A percentile compares a stretch with the other conserved stretches of the same genome.
Conservation (phyloP, 192 early-diverging fungal genomes). For the Linnemannia schmuckeri region DNA sequence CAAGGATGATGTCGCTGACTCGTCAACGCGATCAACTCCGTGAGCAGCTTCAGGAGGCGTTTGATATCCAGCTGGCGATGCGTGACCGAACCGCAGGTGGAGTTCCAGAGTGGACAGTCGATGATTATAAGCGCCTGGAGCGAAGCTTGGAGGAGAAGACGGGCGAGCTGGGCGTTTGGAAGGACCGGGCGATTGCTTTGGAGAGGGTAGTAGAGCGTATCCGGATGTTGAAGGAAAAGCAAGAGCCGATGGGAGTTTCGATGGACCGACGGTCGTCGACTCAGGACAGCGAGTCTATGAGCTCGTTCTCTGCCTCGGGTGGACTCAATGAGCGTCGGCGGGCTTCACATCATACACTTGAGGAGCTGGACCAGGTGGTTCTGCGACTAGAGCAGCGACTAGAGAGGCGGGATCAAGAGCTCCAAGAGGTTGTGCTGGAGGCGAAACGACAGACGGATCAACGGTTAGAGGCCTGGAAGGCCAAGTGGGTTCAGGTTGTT, state of each 20-base stretch:
- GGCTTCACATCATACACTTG: constrained; percentile 10
- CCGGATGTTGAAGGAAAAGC: constrained; percentile 31
- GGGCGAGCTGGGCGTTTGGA: constrained; percentile 22
- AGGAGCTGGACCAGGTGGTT: constrained; percentile 28
- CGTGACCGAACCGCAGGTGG: constrained; percentile 15
- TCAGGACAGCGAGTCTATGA: neutral
- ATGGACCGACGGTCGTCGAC: constrained; percentile 1
- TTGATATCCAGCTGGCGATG: constrained; percentile 34
- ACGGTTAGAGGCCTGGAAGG: constrained; percentile 27
- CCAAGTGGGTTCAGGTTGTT: constrained; percentile 33
- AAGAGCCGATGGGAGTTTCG: constrained; percentile 23
- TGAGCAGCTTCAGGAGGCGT: constrained; percentile 29
- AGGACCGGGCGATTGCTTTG: constrained; percentile 25
- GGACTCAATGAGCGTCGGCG: neutral
- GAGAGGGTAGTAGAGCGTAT: constrained; percentile 29
- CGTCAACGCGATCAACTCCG: constrained; percentile 24
- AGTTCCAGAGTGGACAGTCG: constrained; percentile 23
- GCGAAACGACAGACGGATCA: constrained; percentile 32
- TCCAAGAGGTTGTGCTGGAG: constrained; percentile 30
- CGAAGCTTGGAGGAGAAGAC: constrained; percentile 21
- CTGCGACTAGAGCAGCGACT: constrained; percentile 20
- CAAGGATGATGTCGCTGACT: constrained; percentile 23
- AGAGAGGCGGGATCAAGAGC: constrained; percentile 26
- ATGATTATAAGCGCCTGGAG: constrained; percentile 32
- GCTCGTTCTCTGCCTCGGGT: neutral